Percentiles rank a stretch among this genome's conserved stretches.
Evolutionary conservation across 73 alveolate genomes (phyloP).

Genomic region (Paramecium octaurelia): DNA sequence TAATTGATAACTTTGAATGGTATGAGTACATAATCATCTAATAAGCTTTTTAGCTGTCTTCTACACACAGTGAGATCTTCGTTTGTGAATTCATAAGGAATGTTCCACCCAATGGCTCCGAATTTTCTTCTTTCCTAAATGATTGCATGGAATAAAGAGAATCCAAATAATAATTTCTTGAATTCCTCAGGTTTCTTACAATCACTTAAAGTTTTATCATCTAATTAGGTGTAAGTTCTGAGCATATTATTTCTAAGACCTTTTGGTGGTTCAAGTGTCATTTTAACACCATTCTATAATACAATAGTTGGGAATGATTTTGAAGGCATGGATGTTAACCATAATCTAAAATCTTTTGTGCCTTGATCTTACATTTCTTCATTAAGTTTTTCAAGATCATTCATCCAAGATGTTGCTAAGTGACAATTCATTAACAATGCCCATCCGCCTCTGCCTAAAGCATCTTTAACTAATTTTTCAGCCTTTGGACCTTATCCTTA

Average conservation of each 20-base stretch:
- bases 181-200: slow-evolving; percentile 96
- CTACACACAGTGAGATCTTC: slow-evolving; percentile 99
- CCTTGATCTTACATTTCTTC: slow-evolving; percentile 95
- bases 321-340: slow-evolving; percentile 99
- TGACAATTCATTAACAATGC: slow-evolving; percentile 98
- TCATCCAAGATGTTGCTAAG: slow-evolving; percentile 99
- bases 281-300: slow-evolving; percentile 97
- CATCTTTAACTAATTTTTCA: slow-evolving; percentile 94
- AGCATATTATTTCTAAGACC: slow-evolving; percentile 89
- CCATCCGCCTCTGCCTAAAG: slow-evolving; percentile 98
- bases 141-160: slow-evolving; percentile 99
- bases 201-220: slow-evolving; percentile 56
- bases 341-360: slow-evolving; percentile 98
- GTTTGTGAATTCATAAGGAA: slow-evolving; percentile 98
- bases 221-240: slow-evolving; percentile 88
- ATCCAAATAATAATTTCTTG: slow-evolving; percentile 97
- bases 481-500: slow-evolving; percentile 99
- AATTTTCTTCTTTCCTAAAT: slow-evolving; percentile 98
- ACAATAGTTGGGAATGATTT: slow-evolving; percentile 99
- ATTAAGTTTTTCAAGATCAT: slow-evolving; percentile 95
- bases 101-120: slow-evolving; percentile 99
- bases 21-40: slow-evolving; percentile 95
- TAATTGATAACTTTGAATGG: slow-evolving; percentile 97
- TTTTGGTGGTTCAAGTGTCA: slow-evolving; percentile 97
- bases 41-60: slow-evolving; percentile 96